Conservation (phyloP, 768 basidiomycete genomes). For the Psilocybe tampanensis region DNA sequence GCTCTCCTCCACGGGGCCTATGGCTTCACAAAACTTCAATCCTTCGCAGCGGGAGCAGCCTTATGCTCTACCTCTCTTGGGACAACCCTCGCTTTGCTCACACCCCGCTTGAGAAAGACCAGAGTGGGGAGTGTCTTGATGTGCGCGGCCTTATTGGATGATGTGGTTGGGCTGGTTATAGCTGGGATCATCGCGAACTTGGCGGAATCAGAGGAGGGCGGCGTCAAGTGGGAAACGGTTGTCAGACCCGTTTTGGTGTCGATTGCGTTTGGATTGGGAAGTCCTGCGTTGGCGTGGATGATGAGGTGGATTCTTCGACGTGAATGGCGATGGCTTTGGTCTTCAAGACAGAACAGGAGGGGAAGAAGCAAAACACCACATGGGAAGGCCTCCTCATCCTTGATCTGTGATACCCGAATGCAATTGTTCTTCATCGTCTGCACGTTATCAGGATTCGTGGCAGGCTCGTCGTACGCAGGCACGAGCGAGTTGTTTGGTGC, state of each 20-base stretch:
- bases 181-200: conserved; percentile 53
- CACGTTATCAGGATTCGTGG: conserved; percentile 45
- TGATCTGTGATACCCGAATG: conserved; percentile 12
- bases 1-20: conserved; percentile 47
- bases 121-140: conserved; percentile 59
- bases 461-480: conserved; percentile 52
- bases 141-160: conserved; percentile 67
- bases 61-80: conserved; percentile 67
- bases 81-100: conserved; percentile 64
- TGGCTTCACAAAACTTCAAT: conserved; percentile 42
- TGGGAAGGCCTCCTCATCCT: neutral
- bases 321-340: neutral
- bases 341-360: neutral
- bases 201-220: conserved; percentile 20
- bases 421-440: conserved; percentile 40
- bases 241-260: conserved; percentile 60
- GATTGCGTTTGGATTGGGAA: conserved; percentile 46
- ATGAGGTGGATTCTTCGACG: neutral
- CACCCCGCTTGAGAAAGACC: conserved; percentile 46
- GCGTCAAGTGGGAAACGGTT: conserved; percentile 35
- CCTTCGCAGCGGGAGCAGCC: conserved; percentile 65
- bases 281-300: conserved; percentile 32
- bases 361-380: neutral
- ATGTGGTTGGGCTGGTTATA: conserved; percentile 63
- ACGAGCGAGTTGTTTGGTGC: conserved; percentile 67